These are phyloP conservation scores for Populus hybrid DNA, from an alignment of 441 rosid species.

Conservation along the genomic window DNA sequence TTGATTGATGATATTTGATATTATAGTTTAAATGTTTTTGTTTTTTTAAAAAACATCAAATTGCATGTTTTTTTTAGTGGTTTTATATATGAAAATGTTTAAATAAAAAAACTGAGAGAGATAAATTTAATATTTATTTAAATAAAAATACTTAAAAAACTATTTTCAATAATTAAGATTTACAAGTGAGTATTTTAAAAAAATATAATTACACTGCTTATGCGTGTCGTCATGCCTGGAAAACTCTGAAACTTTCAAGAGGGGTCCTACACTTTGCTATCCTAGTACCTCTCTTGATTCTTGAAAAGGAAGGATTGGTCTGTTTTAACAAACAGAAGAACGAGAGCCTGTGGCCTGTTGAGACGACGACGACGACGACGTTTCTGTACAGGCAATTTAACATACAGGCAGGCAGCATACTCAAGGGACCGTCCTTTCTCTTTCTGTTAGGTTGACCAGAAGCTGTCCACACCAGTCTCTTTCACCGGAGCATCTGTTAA, in stretches of 20 bases:
- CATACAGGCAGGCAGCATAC: neutral
- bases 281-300: neutral
- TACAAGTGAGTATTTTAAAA: neutral
- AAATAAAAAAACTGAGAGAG: neutral
- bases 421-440: neutral
- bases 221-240: neutral
- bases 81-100: neutral
- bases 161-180: neutral
- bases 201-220: no score
- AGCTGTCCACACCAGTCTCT: neutral
- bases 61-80: no score
- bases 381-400: neutral
- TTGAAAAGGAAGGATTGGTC: neutral
- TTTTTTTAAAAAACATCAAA: neutral
- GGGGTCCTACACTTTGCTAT: neutral
- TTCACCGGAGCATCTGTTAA: neutral
- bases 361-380: neutral
- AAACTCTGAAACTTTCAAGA: neutral
- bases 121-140: no score
- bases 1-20: no score
- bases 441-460: neutral
- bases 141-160: no score
- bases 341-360: neutral
- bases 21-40: neutral
- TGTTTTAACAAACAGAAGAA: neutral